Base-by-base conservation (phyloP, 108 stramenopile genomes). In the Fragilaria crotonensis region DNA sequence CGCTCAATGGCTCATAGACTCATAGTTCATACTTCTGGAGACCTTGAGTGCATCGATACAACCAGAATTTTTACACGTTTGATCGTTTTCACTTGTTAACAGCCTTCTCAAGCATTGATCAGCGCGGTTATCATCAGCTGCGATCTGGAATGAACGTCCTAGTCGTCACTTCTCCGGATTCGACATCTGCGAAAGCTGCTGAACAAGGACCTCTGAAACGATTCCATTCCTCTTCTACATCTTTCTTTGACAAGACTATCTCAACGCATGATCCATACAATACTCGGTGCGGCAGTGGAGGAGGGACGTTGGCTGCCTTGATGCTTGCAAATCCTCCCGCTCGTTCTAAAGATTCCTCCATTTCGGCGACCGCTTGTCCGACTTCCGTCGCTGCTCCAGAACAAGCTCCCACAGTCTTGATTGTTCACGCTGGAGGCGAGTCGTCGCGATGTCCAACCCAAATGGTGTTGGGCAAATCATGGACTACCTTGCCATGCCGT, bases 351-450 rank as follows among this genome's bases (percentile, higher is more conserved):
- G 45, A 25, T 30, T 30, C 44, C 2, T 25, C 14, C 25, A 31
- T 32, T 5, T 20, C n/a, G 20, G 25, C 19, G 2, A 59, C 72
- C 20, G 14, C 7, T 41, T 7, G 36, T 7, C 11, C 7, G 7
- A 61, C 21, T 18, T 31, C 51, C 17, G 47, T 41, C 33, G 61
- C 51, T 20, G 64, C 70, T 17, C 11, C 7, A 41, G 14, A 14
- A 11, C 7, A 41, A 7, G 52, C 65, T 2, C 33, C 66, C 3
- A 46, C 60, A 3, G 58, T 84, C 3, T 45, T 80, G 23, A 80
- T 80, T 36, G 57, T 86, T 54, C 89, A 90, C 55, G 89, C 89
- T 2, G 89, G 89, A 25, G 89, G 89, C 25, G 79, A 87, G 52
- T 85, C 83, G 0, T 83, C 78, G 4, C 72, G 89, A 29, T 90